phyloP scores from a whole-genome alignment of 306 rosid genomes.

The Lablab purpureus region DNA sequence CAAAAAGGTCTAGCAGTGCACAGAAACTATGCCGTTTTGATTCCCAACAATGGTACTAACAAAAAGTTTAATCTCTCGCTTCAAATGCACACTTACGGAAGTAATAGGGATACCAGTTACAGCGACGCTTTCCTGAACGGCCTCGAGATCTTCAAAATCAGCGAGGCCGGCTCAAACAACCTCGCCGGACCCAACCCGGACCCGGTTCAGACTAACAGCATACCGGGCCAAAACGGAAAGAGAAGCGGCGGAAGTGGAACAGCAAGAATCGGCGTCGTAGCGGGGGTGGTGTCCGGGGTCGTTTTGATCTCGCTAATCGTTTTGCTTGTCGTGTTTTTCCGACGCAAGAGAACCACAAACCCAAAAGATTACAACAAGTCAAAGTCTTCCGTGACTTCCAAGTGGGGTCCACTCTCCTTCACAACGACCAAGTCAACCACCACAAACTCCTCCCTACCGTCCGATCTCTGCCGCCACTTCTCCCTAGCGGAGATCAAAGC shows the following conservation, averaged over 20 bases:
- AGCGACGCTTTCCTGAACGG: slow-evolving; percentile 56
- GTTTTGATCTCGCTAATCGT: background rate
- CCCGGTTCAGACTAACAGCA: background rate
- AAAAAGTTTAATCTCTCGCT: slow-evolving; percentile 41
- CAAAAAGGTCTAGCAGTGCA: slow-evolving; percentile 15
- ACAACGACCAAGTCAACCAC: background rate
- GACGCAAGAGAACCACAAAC: background rate
- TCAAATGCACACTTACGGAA: slow-evolving; percentile 26
- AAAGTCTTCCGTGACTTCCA: too few species aligned
- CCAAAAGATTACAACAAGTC: too few species aligned
- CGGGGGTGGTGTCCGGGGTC: background rate
- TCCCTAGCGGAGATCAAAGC: slow-evolving; percentile 43
- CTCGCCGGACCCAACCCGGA: background rate
- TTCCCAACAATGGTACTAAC: background rate
- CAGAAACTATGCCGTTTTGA: slow-evolving; percentile 5
- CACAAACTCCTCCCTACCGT: too few species aligned
- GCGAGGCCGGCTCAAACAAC: background rate
- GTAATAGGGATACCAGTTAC: rapidly evolving
- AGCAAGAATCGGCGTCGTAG: background rate
- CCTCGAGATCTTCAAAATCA: slow-evolving; percentile 60
- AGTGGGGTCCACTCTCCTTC: too few species aligned
- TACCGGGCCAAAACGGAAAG: background rate
- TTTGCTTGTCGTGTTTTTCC: background rate
- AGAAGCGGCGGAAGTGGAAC: background rate
- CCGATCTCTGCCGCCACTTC: slow-evolving; percentile 47